Evolutionary conservation across 768 basidiomycete species (phyloP), one percentile per base, ranked within the genome.

Genomic region (Trametes elegans): DNA sequence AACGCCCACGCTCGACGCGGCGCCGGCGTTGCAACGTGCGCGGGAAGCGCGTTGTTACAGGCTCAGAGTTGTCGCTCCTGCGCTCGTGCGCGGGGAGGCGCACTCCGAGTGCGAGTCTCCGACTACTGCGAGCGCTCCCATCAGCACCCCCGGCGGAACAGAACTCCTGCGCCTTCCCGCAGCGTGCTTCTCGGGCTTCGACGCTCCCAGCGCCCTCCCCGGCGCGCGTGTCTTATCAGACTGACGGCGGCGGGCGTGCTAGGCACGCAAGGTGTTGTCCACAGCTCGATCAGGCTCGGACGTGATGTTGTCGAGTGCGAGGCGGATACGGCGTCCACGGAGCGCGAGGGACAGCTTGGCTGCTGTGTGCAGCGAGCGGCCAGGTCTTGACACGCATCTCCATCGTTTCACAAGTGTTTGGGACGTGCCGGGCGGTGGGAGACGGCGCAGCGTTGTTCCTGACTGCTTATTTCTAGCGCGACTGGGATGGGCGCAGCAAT

Each of bases 91-190:
- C 23, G 13, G 3, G 29, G 11, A 31, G 29, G 18, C 14, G 41
- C 41, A 26, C 29, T 53, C 51, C 51, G 42, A 53, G 18, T 53
- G 31, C 50, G 51, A 44, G 2, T 13, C 8, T 10, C n/a, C n/a
- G n/a, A n/a, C n/a, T n/a, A n/a, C n/a, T n/a, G n/a, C n/a, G n/a
- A n/a, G n/a, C n/a, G n/a, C n/a, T 27, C 32, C 24, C 42, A 45
- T 44, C 42, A 53, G n/a, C n/a, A n/a, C n/a, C n/a, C n/a, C 42
- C 51, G 51, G 41, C 51, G 42, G 51, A 53, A 53, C 34, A 44
- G 34, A 27, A 45, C 16, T 2, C 38, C 18, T 43, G 32, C 41
- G 23, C n/a, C 42, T 40, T 40, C 48, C 23, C 34, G 42, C 42
- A 14, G 36, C 14, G 41, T 53, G 51, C 51, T 53, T 53, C 51